Conservation (phyloP, 78 protist genomes). For the Protostelium mycophagum region DNA sequence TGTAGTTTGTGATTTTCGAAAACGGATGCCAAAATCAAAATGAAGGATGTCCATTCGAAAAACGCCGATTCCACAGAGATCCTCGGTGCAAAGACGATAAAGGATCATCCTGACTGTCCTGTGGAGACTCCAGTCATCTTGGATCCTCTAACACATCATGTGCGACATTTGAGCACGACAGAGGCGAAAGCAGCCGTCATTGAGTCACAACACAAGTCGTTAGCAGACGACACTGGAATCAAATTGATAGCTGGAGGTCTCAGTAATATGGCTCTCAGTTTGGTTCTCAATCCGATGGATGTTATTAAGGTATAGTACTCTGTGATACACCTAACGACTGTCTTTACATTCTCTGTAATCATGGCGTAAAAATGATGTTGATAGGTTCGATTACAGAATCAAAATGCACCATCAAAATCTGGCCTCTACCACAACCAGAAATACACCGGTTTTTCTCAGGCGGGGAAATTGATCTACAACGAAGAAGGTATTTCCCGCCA, state of each 20-base stretch:
- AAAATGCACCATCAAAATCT: background rate
- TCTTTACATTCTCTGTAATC: background rate
- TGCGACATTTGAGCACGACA: background rate
- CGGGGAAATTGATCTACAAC: background rate
- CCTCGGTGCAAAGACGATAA: too few relatives aligned
- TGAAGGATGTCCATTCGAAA: too few relatives aligned
- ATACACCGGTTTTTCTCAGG: background rate
- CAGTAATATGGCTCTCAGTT: background rate
- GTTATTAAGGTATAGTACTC: background rate
- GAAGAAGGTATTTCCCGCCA: background rate
- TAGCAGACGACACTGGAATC: background rate
- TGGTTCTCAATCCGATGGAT: background rate
- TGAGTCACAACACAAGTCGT: background rate
- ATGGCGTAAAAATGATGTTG: background rate
- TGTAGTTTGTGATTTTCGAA: too few relatives aligned
- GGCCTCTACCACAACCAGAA: background rate
- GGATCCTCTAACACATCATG: background rate
- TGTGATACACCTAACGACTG: too few relatives aligned
- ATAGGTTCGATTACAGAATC: background rate
- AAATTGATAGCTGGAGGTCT: background rate
- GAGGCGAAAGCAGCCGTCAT: background rate
- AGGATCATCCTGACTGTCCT: background rate
- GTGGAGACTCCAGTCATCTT: background rate
- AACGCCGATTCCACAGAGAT: too few relatives aligned
- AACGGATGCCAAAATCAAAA: too few relatives aligned